phyloP scores from a whole-genome alignment of 1,284 basidiomycete genomes.

The Ustilago hordei region DNA sequence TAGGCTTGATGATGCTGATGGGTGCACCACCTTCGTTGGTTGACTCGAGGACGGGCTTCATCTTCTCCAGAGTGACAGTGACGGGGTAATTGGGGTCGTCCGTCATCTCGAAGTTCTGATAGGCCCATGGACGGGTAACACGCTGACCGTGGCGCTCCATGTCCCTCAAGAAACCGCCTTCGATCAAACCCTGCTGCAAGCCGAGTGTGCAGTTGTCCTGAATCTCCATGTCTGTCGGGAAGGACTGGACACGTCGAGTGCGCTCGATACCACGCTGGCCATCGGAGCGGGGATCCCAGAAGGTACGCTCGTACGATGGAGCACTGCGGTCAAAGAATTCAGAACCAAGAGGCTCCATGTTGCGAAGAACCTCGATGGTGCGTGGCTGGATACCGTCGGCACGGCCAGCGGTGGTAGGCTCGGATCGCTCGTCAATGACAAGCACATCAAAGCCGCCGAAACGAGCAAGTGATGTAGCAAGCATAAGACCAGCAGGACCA shows the following conservation, averaged over 20 bases:
- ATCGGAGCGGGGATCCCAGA: slow-evolving; percentile 70
- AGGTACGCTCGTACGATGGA: slow-evolving; percentile 70
- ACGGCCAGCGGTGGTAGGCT: slow-evolving; percentile 70
- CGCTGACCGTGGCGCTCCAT: slow-evolving; percentile 69
- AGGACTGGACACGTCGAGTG: slow-evolving; percentile 70
- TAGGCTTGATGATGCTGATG: slow-evolving; percentile 59
- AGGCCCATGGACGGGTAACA: slow-evolving; percentile 67
- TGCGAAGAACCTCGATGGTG: slow-evolving; percentile 76
- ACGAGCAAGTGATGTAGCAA: slow-evolving; percentile 58
- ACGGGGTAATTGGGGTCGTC: slow-evolving; percentile 54
- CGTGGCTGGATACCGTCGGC: slow-evolving; percentile 71
- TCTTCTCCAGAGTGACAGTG: slow-evolving; percentile 62
- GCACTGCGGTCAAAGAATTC: slow-evolving; percentile 64
- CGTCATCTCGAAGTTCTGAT: slow-evolving; percentile 58
- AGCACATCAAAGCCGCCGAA: slow-evolving; percentile 65
- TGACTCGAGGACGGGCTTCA: slow-evolving; percentile 56
- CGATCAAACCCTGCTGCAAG: slow-evolving; percentile 71
- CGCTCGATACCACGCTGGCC: slow-evolving; percentile 66
- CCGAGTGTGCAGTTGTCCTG: slow-evolving; percentile 71
- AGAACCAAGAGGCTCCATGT: slow-evolving; percentile 68
- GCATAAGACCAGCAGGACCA: slow-evolving; percentile 67
- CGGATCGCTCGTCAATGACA: slow-evolving; percentile 68
- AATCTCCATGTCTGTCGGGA: slow-evolving; percentile 71
- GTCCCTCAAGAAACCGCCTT: slow-evolving; percentile 69
- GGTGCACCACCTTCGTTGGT: slow-evolving; percentile 59